A percentile compares a stretch with the other conserved stretches of the same genome.
phyloP scores from a whole-genome alignment of 2,329 filamentous ascomycete genomes.

The Colletotrichum magnum region DNA sequence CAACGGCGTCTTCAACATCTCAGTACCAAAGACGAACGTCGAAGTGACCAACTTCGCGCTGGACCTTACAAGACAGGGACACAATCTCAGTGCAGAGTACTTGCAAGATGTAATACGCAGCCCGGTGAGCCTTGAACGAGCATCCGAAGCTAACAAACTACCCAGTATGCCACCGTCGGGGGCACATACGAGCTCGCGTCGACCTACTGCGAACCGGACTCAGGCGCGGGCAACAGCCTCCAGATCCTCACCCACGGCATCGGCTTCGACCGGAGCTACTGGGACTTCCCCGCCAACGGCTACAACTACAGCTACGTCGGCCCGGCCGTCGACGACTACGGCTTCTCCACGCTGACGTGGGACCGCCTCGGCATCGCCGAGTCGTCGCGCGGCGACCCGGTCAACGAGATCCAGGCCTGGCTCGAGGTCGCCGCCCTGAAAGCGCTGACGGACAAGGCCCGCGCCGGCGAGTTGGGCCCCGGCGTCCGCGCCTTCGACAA shows the following conservation, averaged over 20 bases:
- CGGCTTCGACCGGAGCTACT: conserved; percentile 66
- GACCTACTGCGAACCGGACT: conserved; percentile 72
- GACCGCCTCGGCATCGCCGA: conserved; percentile 74
- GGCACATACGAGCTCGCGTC: conserved; percentile 71
- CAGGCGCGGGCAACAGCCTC: conserved; percentile 53
- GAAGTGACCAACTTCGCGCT: conserved; percentile 71
- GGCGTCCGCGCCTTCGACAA: conserved; percentile 52
- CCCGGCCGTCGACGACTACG: conserved; percentile 65
- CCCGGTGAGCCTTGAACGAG: too few relatives aligned
- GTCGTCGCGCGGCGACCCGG: conserved; percentile 70
- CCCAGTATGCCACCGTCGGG: conserved; percentile 62
- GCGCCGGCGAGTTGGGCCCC: conserved; percentile 61
- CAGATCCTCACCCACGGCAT: conserved; percentile 60
- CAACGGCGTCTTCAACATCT: conserved; percentile 66
- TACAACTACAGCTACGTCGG: conserved; percentile 75
- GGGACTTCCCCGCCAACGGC: conserved; percentile 70
- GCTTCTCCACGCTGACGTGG: conserved; percentile 72
- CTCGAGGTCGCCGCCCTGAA: conserved; percentile 72
- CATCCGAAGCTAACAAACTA: conserved; percentile 4
- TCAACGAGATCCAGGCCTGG: conserved; percentile 71
- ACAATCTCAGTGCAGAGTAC: conserved; percentile 62
- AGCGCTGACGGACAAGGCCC: conserved; percentile 65
- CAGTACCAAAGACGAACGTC: conserved; percentile 64
- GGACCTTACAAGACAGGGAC: conserved; percentile 62
- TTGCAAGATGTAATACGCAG: conserved; percentile 57